Conservation (phyloP, 2,329 filamentous ascomycete species). For the Fusarium hainanense region DNA sequence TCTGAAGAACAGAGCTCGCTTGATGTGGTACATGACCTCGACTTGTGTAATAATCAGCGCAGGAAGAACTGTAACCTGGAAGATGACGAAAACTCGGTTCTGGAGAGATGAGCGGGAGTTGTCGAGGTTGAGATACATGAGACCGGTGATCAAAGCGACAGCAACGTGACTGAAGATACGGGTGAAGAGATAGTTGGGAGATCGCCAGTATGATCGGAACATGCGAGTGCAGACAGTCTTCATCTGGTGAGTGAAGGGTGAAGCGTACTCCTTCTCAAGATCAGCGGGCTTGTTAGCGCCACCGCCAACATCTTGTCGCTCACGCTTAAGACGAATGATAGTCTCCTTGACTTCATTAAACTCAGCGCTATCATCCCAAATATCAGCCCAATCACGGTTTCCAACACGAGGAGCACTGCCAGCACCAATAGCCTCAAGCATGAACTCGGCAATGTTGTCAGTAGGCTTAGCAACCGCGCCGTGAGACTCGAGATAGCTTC, state of each 20-base stretch:
- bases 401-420: slow-evolving; percentile 78
- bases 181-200: slow-evolving; percentile 89
- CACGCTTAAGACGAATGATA: slow-evolving; percentile 73
- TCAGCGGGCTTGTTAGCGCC: slow-evolving; percentile 62
- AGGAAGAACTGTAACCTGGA: slow-evolving; percentile 87
- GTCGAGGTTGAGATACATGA: slow-evolving; percentile 83
- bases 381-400: slow-evolving; percentile 80
- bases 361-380: slow-evolving; percentile 81
- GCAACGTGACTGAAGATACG: slow-evolving; percentile 85
- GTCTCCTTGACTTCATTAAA: slow-evolving; percentile 72
- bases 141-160: slow-evolving; percentile 80
- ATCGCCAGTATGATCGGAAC: slow-evolving; percentile 84
- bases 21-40: slow-evolving; percentile 81
- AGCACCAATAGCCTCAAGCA: slow-evolving; percentile 86
- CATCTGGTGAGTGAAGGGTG: slow-evolving; percentile 82
- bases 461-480: slow-evolving; percentile 68
- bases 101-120: slow-evolving; percentile 81
- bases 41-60: slow-evolving; percentile 86
- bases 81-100: slow-evolving; percentile 89
- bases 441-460: slow-evolving; percentile 77
- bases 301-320: slow-evolving; percentile 58
- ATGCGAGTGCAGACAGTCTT: slow-evolving; percentile 78
- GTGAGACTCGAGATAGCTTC: slow-evolving; percentile 69
- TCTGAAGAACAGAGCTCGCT: slow-evolving; percentile 84
- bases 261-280: slow-evolving; percentile 82